Evolutionary conservation across 495 filamentous ascomycete species (phyloP).

Genomic region (Penicillium longicatenatum): DNA sequence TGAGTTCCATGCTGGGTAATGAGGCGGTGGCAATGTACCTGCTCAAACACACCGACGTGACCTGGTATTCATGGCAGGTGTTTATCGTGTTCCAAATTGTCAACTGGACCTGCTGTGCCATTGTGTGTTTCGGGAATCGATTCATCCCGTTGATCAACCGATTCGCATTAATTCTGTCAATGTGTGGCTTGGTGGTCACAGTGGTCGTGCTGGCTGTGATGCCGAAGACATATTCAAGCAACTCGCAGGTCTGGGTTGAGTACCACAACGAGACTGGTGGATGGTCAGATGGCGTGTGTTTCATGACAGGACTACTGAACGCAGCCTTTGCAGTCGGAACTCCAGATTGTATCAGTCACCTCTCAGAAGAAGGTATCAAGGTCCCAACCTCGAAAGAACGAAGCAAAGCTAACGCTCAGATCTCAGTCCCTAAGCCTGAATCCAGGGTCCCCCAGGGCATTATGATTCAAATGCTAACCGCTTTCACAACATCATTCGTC

Average conservation of each 20-base stretch:
- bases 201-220: slow-evolving; percentile 72
- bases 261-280: slow-evolving; percentile 68
- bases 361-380: slow-evolving; percentile 64
- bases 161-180: slow-evolving; percentile 61
- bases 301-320: slow-evolving; percentile 72
- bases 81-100: slow-evolving; percentile 67
- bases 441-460: slow-evolving; percentile 46
- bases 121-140: slow-evolving; percentile 68
- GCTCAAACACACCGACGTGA: slow-evolving; percentile 59
- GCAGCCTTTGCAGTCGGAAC: slow-evolving; percentile 78
- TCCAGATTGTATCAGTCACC: slow-evolving; percentile 68
- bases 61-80: slow-evolving; percentile 68
- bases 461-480: slow-evolving; percentile 57
- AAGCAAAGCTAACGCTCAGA: background rate
- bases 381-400: background rate
- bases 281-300: slow-evolving; percentile 65
- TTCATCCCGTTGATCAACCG: slow-evolving; percentile 64
- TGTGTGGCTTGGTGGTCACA: slow-evolving; percentile 64
- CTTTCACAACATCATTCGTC: slow-evolving; percentile 52
- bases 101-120: slow-evolving; percentile 60
- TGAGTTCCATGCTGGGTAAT: slow-evolving; percentile 65
- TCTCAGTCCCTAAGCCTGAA: slow-evolving; percentile 27
- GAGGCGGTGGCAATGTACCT: slow-evolving; percentile 69
- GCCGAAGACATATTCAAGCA: slow-evolving; percentile 61
- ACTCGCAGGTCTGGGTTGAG: slow-evolving; percentile 60